phyloP scores from a whole-genome alignment of 2,329 filamentous ascomycete genomes.

The Tolypocladium tropicale region DNA sequence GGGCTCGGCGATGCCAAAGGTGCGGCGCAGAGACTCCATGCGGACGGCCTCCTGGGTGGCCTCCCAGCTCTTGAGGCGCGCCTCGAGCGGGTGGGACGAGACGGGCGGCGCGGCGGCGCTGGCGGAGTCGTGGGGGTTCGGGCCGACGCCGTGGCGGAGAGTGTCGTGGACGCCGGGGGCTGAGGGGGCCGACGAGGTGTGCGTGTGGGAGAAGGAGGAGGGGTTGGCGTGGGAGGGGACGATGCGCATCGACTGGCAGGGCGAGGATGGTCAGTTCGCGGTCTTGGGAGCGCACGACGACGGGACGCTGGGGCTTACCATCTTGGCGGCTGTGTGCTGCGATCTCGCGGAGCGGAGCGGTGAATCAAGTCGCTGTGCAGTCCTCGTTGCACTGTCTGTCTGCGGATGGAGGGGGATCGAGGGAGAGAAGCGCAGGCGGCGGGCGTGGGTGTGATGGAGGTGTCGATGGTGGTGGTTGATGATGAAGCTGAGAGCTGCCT shows the following conservation, averaged over 20 bases:
- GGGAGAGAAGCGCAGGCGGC: background rate
- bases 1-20: conserved; percentile 88
- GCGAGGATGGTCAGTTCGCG: conserved; percentile 8
- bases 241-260: conserved; percentile 72
- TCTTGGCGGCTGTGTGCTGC: conserved; percentile 23
- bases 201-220: conserved; percentile 53
- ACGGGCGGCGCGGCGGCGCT: conserved; percentile 34
- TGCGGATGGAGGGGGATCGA: background rate
- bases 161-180: conserved; percentile 91
- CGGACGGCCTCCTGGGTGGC: conserved; percentile 78
- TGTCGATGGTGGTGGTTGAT: conserved; percentile 4
- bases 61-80: conserved; percentile 83
- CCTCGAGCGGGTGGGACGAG: conserved; percentile 75
- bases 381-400: background rate
- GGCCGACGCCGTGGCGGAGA: conserved; percentile 72
- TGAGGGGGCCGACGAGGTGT: conserved; percentile 67
- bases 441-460: conserved; percentile 2
- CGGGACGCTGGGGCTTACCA: conserved; percentile 30
- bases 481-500: conserved; percentile 4
- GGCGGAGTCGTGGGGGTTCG: conserved; percentile 38
- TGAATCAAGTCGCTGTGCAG: background rate
- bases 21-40: conserved; percentile 77
- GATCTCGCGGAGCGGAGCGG: background rate
- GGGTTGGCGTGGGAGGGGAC: conserved; percentile 61
- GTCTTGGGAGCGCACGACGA: background rate